phyloP scores from a whole-genome alignment of 2,329 filamentous ascomycete species.

The Canariomyces notabilis region DNA sequence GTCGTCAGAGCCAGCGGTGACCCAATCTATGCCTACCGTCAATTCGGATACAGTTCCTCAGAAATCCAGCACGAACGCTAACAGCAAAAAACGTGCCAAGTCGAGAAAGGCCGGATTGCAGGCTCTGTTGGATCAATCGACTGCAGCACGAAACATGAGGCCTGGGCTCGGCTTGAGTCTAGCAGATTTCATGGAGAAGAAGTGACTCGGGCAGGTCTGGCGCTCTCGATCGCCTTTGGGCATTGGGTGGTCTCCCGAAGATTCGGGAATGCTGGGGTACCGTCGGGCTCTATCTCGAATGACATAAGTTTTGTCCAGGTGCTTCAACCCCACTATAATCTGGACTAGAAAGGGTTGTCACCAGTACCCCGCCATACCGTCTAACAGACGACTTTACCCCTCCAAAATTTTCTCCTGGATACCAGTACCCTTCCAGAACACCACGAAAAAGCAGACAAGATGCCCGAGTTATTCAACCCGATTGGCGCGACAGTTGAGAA shows the following conservation, averaged over 20 bases:
- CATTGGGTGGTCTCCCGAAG: constrained; percentile 8
- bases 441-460: constrained; percentile 30
- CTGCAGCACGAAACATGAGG: constrained; percentile 33
- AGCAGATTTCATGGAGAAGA: constrained; percentile 49
- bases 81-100: constrained; percentile 62
- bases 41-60: constrained; percentile 9
- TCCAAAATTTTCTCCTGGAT: constrained; percentile 31
- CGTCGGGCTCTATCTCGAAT: constrained; percentile 20
- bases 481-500: constrained; percentile 58
- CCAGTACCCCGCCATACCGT: constrained; percentile 32
- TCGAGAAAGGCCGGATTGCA: constrained; percentile 61
- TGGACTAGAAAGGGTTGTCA: constrained; percentile 6
- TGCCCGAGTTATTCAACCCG: constrained; percentile 54
- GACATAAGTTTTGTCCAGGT: constrained; percentile 28
- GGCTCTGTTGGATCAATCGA: constrained; percentile 54
- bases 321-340: constrained; percentile 13
- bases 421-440: constrained; percentile 23
- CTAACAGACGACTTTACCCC: constrained; percentile 30
- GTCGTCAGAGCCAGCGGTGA: constrained; percentile 10
- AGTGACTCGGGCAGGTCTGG: constrained; percentile 8
- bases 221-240: neutral
- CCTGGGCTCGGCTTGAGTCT: constrained; percentile 44
- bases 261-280: constrained; percentile 25
- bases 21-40: constrained; percentile 23
- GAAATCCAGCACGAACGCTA: constrained; percentile 42